Percentiles rank a stretch among this genome's conserved stretches.
phyloP scores from a whole-genome alignment of 1,284 basidiomycete genomes.

The Malassezia slooffiae region DNA sequence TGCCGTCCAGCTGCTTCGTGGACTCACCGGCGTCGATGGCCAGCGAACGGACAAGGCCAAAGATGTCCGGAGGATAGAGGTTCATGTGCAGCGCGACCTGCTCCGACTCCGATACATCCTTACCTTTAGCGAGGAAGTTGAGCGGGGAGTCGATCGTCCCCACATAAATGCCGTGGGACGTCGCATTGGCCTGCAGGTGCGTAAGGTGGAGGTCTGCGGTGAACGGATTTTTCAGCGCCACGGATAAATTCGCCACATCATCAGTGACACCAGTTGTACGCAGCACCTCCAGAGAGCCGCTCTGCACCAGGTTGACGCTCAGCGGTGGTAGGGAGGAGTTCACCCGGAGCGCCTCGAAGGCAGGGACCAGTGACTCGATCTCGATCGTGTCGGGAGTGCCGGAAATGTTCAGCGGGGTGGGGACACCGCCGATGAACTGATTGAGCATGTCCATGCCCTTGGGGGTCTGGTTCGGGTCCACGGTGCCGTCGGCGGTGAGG shows the following conservation, averaged over 20 bases:
- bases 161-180: slow-evolving; percentile 57
- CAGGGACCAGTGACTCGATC: slow-evolving; percentile 55
- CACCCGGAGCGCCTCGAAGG: slow-evolving; percentile 58
- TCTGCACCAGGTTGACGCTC: slow-evolving; percentile 54
- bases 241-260: slow-evolving; percentile 60
- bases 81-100: slow-evolving; percentile 58
- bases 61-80: slow-evolving; percentile 60
- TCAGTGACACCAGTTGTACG: slow-evolving; percentile 57
- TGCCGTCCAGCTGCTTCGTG: slow-evolving; percentile 58
- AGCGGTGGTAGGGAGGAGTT: slow-evolving; percentile 58
- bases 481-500: slow-evolving; percentile 31
- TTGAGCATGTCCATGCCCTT: slow-evolving; percentile 59
- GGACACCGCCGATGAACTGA: slow-evolving; percentile 56
- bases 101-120: slow-evolving; percentile 56
- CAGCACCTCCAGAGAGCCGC: slow-evolving; percentile 56
- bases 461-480: slow-evolving; percentile 56
- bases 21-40: slow-evolving; percentile 58
- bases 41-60: slow-evolving; percentile 60
- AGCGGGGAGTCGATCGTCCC: slow-evolving; percentile 57
- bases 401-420: slow-evolving; percentile 39
- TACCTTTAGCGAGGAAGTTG: slow-evolving; percentile 54
- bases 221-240: slow-evolving; percentile 62
- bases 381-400: slow-evolving; percentile 59
- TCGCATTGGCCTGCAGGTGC: slow-evolving; percentile 57
- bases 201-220: slow-evolving; percentile 56